Conservation (phyloP, 176 grass and related monocot species). For the Eragrostis curvula region DNA sequence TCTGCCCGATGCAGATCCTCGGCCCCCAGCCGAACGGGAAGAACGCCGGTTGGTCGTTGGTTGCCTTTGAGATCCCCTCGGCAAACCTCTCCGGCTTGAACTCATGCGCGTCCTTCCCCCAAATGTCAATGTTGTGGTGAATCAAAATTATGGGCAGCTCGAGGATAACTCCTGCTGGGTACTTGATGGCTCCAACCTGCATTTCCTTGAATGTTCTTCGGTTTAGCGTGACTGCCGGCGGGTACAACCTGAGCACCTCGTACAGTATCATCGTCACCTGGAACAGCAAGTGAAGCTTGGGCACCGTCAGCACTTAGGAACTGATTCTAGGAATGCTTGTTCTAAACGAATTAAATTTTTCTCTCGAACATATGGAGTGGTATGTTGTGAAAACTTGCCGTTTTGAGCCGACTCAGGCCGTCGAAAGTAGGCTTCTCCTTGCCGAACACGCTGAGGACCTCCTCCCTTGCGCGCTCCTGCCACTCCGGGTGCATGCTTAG, state of each 20-base stretch:
- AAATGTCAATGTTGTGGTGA: conserved; percentile 61
- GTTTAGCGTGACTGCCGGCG: conserved; percentile 34
- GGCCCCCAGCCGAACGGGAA: conserved; percentile 79
- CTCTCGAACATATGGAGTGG: neutral
- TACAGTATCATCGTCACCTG: conserved; percentile 81
- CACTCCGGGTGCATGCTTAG: conserved; percentile 62
- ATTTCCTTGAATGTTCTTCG: conserved; percentile 50
- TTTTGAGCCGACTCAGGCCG: conserved; percentile 56
- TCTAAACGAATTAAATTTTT: too few species aligned
- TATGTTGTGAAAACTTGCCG: conserved; percentile 33
- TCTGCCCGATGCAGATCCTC: conserved; percentile 78
- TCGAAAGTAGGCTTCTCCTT: conserved; percentile 52
- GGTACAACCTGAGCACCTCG: conserved; percentile 79
- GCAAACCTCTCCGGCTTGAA: conserved; percentile 78
- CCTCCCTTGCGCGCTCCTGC: conserved; percentile 69
- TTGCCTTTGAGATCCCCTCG: conserved; percentile 68
- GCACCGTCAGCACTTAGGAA: neutral
- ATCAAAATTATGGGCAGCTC: conserved; percentile 55
- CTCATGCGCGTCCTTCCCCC: conserved; percentile 62
- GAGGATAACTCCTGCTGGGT: conserved; percentile 61
- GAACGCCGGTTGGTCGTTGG: conserved; percentile 46
- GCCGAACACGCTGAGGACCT: conserved; percentile 62
- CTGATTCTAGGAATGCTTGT: neutral
- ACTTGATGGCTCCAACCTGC: conserved; percentile 57
- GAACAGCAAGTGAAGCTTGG: neutral